phyloP scores from a whole-genome alignment of 169 alveolate species.

The Plasmodium relictum region DNA sequence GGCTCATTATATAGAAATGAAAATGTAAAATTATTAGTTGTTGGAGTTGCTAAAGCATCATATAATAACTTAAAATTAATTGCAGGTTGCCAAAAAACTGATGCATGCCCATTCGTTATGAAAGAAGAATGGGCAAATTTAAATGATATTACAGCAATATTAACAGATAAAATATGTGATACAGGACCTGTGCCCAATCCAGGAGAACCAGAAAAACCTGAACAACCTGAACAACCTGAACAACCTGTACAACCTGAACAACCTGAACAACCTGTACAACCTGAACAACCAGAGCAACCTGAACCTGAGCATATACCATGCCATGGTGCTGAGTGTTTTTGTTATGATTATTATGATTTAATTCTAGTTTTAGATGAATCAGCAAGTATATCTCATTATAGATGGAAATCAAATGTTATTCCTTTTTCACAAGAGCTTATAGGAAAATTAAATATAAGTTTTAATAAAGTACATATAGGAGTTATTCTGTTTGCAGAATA shows the following conservation, averaged over 20 bases:
- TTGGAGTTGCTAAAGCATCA: slow-evolving; percentile 56
- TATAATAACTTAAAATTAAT: slow-evolving; percentile 38
- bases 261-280: background rate
- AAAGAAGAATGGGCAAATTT: slow-evolving; percentile 74
- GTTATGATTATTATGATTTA: background rate
- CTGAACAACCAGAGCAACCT: slow-evolving; percentile 12
- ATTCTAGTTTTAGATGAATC: slow-evolving; percentile 56
- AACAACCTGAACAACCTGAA: background rate
- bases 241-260: background rate
- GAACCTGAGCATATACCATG: slow-evolving; percentile 14
- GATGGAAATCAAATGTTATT: slow-evolving; percentile 58
- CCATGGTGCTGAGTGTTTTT: background rate
- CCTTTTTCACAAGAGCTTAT: slow-evolving; percentile 55
- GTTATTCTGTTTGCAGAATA: slow-evolving; percentile 48
- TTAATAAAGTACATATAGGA: slow-evolving; percentile 36
- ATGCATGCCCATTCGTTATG: slow-evolving; percentile 47
- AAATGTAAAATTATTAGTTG: slow-evolving; percentile 53
- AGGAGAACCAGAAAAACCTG: slow-evolving; percentile 11
- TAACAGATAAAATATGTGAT: slow-evolving; percentile 64
- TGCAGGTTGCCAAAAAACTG: slow-evolving; percentile 44
- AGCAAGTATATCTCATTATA: slow-evolving; percentile 56
- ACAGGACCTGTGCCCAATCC: slow-evolving; percentile 18
- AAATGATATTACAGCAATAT: slow-evolving; percentile 48
- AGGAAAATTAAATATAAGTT: slow-evolving; percentile 30
- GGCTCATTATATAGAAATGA: slow-evolving; percentile 28